Evolutionary conservation across 768 basidiomycete genomes (phyloP), one percentile per base, ranked within the genome.

Genomic region (Amanita phalloides): DNA sequence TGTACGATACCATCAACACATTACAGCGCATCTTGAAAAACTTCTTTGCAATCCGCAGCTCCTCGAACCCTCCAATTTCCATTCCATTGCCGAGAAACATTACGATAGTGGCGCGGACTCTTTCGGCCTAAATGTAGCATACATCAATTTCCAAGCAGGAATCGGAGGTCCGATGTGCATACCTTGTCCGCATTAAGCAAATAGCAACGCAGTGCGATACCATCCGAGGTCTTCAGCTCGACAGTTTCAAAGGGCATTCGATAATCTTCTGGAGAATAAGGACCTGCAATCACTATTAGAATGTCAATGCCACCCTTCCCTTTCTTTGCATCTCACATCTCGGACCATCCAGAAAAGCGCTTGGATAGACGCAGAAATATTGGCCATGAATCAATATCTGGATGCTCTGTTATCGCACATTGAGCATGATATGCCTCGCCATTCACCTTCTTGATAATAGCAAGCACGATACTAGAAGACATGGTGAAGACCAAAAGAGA

Each of bases 31-130:
- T 11, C 21, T 42, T 50, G 49, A 28, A 42, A 33, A 36, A 50
- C 39, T 30, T 50, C 28, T 32, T 50, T 13, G 33, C 49, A 42
- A 50, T 50, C 14, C 23, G 13, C 14, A 50, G 25, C 13, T 50
- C 49, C 4, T 17, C 39, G 30, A 49, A 53, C 17, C 53, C 58
- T 3, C 53, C 53, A 26, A 56, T 56, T 28, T 57, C 55, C 53
- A 57, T 55, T 0, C 55, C 60, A 54, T 61, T 61, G 3, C 60
- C 60, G 35, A 56, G 58, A 30, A 61, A 61, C 43, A 59, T 52
- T 7, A 61, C 56, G 6, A 61, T 45, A 6, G 56, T 61, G 6
- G 56, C 60, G 21, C 49, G 49, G 11, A 50, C 20, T 4, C 26
- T 46, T 13, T 17, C 32, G 43, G 20, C 39, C 51, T 44, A 35